These are phyloP conservation scores for Solanum sitiens DNA, from an alignment of 257 asterid species.

Conservation along the genomic window DNA sequence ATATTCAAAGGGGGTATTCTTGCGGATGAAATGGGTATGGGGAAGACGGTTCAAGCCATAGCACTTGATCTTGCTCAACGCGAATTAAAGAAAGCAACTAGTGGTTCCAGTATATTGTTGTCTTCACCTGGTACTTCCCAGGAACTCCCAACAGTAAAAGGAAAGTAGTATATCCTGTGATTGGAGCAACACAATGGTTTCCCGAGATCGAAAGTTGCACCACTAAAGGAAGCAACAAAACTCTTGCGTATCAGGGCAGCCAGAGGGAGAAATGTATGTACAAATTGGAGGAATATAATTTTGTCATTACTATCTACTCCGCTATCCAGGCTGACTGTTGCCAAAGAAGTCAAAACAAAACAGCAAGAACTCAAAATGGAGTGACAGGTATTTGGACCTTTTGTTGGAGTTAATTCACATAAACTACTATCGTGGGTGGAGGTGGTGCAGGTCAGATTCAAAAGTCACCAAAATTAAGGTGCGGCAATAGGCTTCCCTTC, in stretches of 20 bases:
- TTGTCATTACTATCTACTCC: too few relatives aligned
- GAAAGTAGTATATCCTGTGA: too few relatives aligned
- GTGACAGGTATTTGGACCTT: neutral
- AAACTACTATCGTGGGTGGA: neutral
- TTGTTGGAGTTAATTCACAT: neutral
- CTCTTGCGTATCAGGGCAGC: too few relatives aligned
- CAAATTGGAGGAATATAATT: too few relatives aligned
- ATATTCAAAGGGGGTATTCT: slow-evolving; percentile 61
- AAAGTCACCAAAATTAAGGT: neutral
- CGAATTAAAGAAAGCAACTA: slow-evolving; percentile 14
- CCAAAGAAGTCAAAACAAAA: neutral
- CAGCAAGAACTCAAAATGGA: neutral
- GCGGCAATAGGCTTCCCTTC: neutral
- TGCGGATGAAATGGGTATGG: slow-evolving; percentile 98
- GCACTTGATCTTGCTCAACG: slow-evolving; percentile 76
- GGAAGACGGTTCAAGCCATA: slow-evolving; percentile 88
- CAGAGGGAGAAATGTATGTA: too few relatives aligned
- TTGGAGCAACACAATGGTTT: too few relatives aligned
- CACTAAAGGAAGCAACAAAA: too few relatives aligned
- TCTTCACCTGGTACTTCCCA: too few relatives aligned
- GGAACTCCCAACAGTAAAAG: too few relatives aligned
- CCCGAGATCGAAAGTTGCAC: too few relatives aligned
- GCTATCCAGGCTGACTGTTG: too few relatives aligned
- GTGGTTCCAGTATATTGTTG: neutral
- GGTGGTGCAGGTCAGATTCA: neutral